These are phyloP conservation scores for Ascochyta fabae DNA, from an alignment of 2,329 filamentous ascomycete species.

Conservation along the genomic window DNA sequence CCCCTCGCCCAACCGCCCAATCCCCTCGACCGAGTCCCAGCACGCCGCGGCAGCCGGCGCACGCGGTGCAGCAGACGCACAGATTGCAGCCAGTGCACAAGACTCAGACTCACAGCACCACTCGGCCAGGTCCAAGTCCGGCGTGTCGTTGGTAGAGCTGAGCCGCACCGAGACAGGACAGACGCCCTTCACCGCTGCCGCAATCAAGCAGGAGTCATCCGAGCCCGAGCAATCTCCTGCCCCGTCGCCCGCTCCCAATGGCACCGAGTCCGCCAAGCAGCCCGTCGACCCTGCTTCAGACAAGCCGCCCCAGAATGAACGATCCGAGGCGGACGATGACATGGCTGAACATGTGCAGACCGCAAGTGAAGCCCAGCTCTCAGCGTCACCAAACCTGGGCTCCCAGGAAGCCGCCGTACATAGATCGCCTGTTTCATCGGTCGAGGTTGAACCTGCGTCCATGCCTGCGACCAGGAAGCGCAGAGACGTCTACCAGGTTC, in stretches of 20 bases:
- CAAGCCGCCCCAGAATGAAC: neutral
- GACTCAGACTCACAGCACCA: neutral
- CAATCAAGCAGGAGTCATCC: conserved; percentile 38
- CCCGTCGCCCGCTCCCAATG: conserved; percentile 4
- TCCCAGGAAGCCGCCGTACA: conserved; percentile 9
- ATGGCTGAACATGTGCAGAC: neutral
- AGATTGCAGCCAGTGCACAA: neutral
- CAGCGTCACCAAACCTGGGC: neutral
- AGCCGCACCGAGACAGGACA: conserved; percentile 26
- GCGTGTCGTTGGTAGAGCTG: conserved; percentile 27
- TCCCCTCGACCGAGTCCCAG: conserved; percentile 37
- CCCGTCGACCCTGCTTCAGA: conserved; percentile 12
- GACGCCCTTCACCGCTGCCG: conserved; percentile 21
- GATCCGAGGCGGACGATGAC: neutral
- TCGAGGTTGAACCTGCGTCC: conserved; percentile 6
- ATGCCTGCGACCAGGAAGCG: conserved; percentile 7
- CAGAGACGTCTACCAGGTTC: conserved; percentile 25
- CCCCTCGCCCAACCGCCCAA: conserved; percentile 32
- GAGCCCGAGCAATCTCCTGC: conserved; percentile 14
- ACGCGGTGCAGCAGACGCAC: conserved; percentile 11
- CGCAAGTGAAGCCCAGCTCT: neutral
- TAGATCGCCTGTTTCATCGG: conserved; percentile 15
- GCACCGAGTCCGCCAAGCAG: conserved; percentile 12
- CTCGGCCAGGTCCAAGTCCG: conserved; percentile 24
- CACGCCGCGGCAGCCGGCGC: conserved; percentile 19